A percentile compares a stretch with the other conserved stretches of the same genome.
Evolutionary conservation across 208 protist species (phyloP).

Genomic region (Acanthamoeba royreba): DNA sequence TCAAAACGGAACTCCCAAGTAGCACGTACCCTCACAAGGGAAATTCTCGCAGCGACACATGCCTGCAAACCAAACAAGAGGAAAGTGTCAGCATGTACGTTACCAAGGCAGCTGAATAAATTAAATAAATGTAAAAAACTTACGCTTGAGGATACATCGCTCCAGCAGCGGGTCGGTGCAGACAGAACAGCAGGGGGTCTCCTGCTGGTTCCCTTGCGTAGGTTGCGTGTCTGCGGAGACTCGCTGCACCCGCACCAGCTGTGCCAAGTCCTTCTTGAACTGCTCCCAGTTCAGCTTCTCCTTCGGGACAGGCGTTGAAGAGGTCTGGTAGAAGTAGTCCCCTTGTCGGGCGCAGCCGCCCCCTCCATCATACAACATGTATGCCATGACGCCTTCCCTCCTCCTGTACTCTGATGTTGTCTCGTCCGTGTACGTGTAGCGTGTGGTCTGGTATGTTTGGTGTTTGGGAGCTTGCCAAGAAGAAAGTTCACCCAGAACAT

Average conservation of each 20-base stretch:
- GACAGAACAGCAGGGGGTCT: neutral
- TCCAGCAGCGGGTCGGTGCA: neutral
- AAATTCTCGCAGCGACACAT: neutral
- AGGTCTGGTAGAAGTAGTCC: neutral
- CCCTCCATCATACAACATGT: neutral
- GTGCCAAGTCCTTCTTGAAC: neutral
- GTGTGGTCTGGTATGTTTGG: neutral
- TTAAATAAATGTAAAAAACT: neutral
- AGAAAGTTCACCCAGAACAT: neutral
- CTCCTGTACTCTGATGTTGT: neutral
- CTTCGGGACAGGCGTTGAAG: neutral
- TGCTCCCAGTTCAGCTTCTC: neutral
- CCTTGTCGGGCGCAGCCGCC: neutral
- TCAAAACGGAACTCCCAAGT: no score
- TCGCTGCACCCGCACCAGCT: neutral
- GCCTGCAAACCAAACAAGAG: no score
- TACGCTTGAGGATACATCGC: neutral
- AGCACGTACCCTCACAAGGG: neutral
- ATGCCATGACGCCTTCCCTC: neutral
- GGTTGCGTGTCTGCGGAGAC: neutral
- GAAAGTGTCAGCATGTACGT: no score
- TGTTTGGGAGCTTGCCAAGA: neutral
- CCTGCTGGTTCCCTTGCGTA: neutral
- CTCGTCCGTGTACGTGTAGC: neutral
- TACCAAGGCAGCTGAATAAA: neutral